These are phyloP conservation scores for Auxenochlorella pyrenoidosa DNA, from an alignment of 139 green algal genomes.

Conservation along the genomic window DNA sequence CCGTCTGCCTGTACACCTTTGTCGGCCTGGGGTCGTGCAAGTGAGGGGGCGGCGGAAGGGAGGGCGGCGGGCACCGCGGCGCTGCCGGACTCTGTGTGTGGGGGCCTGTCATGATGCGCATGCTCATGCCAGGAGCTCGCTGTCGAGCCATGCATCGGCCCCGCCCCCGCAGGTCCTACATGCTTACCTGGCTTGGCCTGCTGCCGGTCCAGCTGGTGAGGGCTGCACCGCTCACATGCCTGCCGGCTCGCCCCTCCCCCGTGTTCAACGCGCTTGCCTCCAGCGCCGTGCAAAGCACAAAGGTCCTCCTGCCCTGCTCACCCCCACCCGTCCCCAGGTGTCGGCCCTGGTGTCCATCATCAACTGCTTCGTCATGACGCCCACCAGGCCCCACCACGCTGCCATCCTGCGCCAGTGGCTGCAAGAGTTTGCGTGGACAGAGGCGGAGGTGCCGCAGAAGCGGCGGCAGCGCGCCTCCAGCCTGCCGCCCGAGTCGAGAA, in stretches of 20 bases:
- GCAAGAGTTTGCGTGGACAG: slow-evolving; percentile 60
- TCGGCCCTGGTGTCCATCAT: not conserved
- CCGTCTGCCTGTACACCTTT: slow-evolving; percentile 1
- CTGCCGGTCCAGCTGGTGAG: slow-evolving; percentile 34
- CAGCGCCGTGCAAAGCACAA: not conserved
- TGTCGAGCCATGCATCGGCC: not conserved
- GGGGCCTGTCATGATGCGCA: too few relatives aligned
- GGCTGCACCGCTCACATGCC: too few relatives aligned
- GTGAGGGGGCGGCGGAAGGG: not conserved
- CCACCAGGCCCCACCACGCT: slow-evolving; percentile 9
- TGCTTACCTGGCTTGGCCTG: slow-evolving; percentile 40
- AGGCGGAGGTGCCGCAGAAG: slow-evolving; percentile 33
- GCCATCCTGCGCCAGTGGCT: slow-evolving; percentile 31
- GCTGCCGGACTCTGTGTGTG: too few relatives aligned
- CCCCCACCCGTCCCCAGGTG: not conserved
- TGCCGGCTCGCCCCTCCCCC: too few relatives aligned
- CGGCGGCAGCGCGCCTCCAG: slow-evolving; percentile 30
- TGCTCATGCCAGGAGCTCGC: not conserved
- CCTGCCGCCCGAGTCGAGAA: slow-evolving; percentile 15
- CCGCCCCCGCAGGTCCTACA: not conserved
- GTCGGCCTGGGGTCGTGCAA: not conserved
- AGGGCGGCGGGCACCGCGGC: too few relatives aligned
- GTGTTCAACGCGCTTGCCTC: too few relatives aligned
- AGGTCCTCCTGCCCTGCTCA: not conserved
- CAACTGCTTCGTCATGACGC: slow-evolving; percentile 21